A percentile compares a stretch with the other conserved stretches of the same genome.
phyloP scores from a whole-genome alignment of 139 green algal species.

The Chlamydomonas asymmetrica region DNA sequence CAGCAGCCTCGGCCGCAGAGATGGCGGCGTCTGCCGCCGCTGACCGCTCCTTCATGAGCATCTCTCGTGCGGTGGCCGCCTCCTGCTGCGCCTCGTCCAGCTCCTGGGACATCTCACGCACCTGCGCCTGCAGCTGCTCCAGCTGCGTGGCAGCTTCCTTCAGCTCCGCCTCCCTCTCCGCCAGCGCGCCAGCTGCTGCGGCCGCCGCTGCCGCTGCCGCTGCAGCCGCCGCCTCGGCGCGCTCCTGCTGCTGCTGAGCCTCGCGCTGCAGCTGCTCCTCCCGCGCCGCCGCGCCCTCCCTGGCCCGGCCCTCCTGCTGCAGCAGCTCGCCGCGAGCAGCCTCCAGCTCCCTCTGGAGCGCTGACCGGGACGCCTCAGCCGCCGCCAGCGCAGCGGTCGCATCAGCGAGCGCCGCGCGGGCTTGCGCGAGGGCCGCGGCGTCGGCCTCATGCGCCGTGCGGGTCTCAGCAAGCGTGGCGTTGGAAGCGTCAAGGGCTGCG shows the following conservation, averaged over 20 bases:
- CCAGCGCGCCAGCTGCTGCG: not conserved
- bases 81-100: not conserved
- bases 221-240: slow-evolving; percentile 16
- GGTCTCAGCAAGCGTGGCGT: not conserved
- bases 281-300: not conserved
- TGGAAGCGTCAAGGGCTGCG: too few species aligned
- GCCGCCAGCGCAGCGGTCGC: not conserved
- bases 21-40: not conserved
- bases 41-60: not conserved
- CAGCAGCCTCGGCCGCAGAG: too few species aligned
- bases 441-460: not conserved
- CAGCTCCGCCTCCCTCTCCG: slow-evolving; percentile 32
- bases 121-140: not conserved
- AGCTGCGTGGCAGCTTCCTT: slow-evolving; percentile 14
- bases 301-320: not conserved
- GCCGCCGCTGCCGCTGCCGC: not conserved
- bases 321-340: not conserved
- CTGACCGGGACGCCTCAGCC: not conserved
- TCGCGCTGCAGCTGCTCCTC: not conserved
- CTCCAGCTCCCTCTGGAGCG: not conserved
- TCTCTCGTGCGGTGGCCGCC: not conserved
- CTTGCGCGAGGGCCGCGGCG: not conserved
- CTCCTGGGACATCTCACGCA: slow-evolving; percentile 27
- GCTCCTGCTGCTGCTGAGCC: not conserved
- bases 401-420: not conserved